Percentiles rank a stretch among this genome's conserved stretches.
Conservation (phyloP, 805 yeast species). For the Yamadazyma phyllophila region DNA sequence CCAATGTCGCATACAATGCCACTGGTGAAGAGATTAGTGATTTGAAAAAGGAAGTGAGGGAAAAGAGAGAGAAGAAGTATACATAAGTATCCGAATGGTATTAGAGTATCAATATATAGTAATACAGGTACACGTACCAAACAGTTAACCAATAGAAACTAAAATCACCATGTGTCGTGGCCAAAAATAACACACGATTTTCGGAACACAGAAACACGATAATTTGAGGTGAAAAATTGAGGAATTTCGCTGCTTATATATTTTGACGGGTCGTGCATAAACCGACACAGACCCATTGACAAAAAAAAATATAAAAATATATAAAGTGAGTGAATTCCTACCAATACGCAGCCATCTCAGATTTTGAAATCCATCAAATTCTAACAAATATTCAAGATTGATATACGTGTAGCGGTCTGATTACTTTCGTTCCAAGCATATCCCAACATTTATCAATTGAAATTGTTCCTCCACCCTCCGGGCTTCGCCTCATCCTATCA, state of each 20-base stretch:
- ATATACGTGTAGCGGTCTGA: neutral
- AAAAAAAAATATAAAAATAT: conserved; percentile 7
- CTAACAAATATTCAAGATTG: neutral
- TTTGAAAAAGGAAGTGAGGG: conserved; percentile 48
- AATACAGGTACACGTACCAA: too few species aligned
- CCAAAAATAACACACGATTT: neutral
- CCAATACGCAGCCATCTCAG: conserved; percentile 10
- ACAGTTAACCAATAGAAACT: too few species aligned
- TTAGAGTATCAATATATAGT: too few species aligned
- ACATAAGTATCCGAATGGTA: conserved; percentile 7
- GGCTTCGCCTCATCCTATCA: conserved; percentile 10
- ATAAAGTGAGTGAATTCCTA: conserved; percentile 7
- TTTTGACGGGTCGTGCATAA: conserved; percentile 2
- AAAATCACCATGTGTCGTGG: neutral
- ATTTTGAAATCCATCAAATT: conserved; percentile 2
- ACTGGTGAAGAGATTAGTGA: conserved; percentile 46
- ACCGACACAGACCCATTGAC: conserved; percentile 1
- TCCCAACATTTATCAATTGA: too few species aligned
- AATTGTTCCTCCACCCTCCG: neutral
- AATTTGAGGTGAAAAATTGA: neutral
- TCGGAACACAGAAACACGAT: neutral
- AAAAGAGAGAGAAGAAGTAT: conserved; percentile 46
- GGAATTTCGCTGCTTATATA: conserved; percentile 7
- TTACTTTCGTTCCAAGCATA: neutral
- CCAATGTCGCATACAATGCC: conserved; percentile 64